phyloP scores from a whole-genome alignment of 352 stramenopile species.

The Phytophthora cryptogea region DNA sequence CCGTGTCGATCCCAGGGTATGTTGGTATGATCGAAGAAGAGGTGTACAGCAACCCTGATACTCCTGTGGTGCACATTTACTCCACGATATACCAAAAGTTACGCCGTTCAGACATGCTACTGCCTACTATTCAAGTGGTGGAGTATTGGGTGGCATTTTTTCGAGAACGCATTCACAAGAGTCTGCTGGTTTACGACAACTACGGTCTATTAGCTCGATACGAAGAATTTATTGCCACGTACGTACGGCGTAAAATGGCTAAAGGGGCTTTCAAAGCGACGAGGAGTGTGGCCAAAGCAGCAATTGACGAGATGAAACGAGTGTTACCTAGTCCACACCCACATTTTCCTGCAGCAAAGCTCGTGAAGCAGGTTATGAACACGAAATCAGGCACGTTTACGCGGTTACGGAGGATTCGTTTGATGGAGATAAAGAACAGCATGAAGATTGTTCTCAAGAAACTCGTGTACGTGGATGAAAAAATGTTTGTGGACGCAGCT shows the following conservation, averaged over 20 bases:
- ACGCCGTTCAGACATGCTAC: constrained; percentile 35
- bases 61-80: constrained; percentile 45
- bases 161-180: constrained; percentile 41
- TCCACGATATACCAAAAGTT: constrained; percentile 43
- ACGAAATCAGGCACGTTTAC: constrained; percentile 38
- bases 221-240: constrained; percentile 57
- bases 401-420: constrained; percentile 42
- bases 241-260: constrained; percentile 36
- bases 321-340: constrained; percentile 48
- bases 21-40: constrained; percentile 63
- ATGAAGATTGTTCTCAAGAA: constrained; percentile 45
- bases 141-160: constrained; percentile 42
- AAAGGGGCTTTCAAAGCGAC: constrained; percentile 26
- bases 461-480: constrained; percentile 46
- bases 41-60: constrained; percentile 47
- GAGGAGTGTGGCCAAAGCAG: constrained; percentile 21
- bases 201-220: constrained; percentile 57
- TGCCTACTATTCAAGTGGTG: constrained; percentile 55
- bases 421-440: constrained; percentile 51
- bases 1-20: constrained; percentile 48
- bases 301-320: constrained; percentile 53
- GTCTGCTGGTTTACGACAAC: constrained; percentile 41
- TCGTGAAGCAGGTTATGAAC: constrained; percentile 45
- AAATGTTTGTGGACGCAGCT: constrained; percentile 47
- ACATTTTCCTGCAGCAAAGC: constrained; percentile 46